Evolutionary conservation across 106 monocot species (phyloP).

Genomic region (Dioscorea zingiberensis): DNA sequence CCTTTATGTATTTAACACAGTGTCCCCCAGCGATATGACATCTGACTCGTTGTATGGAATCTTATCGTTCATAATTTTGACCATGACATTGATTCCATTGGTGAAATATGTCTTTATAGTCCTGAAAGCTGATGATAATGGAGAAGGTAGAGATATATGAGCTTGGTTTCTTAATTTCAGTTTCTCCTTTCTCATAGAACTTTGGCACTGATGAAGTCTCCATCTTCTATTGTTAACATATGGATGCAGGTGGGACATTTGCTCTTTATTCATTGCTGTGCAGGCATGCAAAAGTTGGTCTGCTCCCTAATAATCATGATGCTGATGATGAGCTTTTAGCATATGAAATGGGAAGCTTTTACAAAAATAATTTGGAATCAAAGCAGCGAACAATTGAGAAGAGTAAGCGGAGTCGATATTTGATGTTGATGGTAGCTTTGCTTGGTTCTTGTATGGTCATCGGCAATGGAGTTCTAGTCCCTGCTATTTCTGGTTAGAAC

Average conservation of each 20-base stretch:
- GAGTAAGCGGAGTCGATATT: constrained; percentile 3
- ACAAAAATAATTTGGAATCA: background rate
- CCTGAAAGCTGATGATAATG: constrained; percentile 22
- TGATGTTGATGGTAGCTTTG: constrained; percentile 23
- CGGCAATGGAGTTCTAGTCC: constrained; percentile 22
- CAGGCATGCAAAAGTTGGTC: constrained; percentile 15
- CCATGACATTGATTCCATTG: constrained; percentile 17
- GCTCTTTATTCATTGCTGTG: constrained; percentile 27
- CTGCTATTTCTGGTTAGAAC: constrained; percentile 18
- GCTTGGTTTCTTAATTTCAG: background rate
- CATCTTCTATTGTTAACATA: too few relatives aligned
- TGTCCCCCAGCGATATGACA: background rate
- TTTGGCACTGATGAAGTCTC: too few relatives aligned
- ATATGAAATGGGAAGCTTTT: constrained; percentile 2
- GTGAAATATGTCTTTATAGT: constrained; percentile 18
- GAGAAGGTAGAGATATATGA: constrained; percentile 14
- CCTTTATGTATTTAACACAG: constrained; percentile 7
- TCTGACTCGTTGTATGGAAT: constrained; percentile 13
- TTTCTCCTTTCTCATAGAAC: background rate
- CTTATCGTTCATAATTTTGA: constrained; percentile 29
- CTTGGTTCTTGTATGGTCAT: constrained; percentile 21
- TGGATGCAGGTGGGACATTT: constrained; percentile 28
- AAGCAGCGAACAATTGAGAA: constrained; percentile 2
- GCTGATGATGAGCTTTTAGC: constrained; percentile 1
- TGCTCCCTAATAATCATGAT: constrained; percentile 7